These are phyloP conservation scores for Cladophialophora yegresii DNA, from an alignment of 2,329 filamentous ascomycete genomes.

Conservation along the genomic window DNA sequence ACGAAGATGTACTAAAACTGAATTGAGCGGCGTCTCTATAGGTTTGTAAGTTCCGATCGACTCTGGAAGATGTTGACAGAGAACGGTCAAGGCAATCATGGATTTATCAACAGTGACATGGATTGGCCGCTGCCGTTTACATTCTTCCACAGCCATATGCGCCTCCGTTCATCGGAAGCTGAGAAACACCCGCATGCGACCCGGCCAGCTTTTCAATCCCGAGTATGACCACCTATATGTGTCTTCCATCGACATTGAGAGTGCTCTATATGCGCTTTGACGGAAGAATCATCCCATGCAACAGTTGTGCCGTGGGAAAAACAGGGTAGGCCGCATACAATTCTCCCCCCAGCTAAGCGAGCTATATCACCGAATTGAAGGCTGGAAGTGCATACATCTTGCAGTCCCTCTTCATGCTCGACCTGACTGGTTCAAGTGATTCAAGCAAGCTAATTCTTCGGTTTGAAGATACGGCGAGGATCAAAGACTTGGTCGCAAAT, in stretches of 20 bases:
- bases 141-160: neutral
- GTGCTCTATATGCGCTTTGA: neutral
- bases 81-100: neutral
- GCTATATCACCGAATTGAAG: neutral
- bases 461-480: neutral
- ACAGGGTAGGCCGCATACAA: neutral
- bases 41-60: neutral
- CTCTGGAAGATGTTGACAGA: neutral
- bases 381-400: neutral
- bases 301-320: neutral
- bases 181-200: neutral
- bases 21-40: conserved; percentile 16
- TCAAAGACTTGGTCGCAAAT: neutral
- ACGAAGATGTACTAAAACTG: conserved; percentile 25
- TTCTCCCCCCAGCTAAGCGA: neutral
- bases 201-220: neutral
- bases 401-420: neutral
- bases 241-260: neutral
- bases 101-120: neutral
- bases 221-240: neutral
- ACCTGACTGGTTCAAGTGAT: neutral
- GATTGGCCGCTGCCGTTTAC: neutral
- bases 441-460: neutral
- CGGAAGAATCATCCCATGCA: neutral
- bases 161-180: neutral